Base-by-base conservation (phyloP, 768 basidiomycete species). In the Naematelia aurantialba region DNA sequence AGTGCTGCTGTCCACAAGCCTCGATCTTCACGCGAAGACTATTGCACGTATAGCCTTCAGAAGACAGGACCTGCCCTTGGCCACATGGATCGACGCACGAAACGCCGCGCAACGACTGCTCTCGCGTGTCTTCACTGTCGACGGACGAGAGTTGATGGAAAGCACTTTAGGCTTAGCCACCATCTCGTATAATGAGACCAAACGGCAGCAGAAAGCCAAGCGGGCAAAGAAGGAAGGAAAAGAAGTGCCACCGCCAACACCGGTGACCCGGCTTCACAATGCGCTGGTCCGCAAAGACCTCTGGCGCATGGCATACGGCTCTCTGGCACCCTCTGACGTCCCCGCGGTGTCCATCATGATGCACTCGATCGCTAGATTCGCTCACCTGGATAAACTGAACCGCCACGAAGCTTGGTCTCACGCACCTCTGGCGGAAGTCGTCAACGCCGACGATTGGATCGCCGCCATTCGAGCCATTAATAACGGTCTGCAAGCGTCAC, bases 231-330 rank as follows among this genome's bases (percentile, higher is more conserved):
- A 50, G 52, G 56, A 50, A 53, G 52, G 54, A 45, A 56, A 56
- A 30, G 22, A n/a, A 10, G 44, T 52, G 3, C 42, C 60, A 12
- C 42, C 67, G 8, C 47, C 60, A 5, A 45, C 66, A n/a, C 58
- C 50, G 14, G 53, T 62, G 12, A 52, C 57, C 1, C 59, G 65
- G 0, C 57, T 67, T 59, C 77, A 53, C 62, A 60, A 60, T 14
- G 55, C 72, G 12, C 21, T 62, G 22, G 77, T 87, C 48, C 82
- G 82, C 50, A 80, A 81, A 47, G 82, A 82, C 46, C 75, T 89
- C 29, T 97, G 93, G 93, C 79, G 76, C 53, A 82, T 81, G 63
- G 78, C 84, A 2, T 92, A 88, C 66, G 80, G 83, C 8, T 78
- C 79, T 4, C 72, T 91, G 3, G 81, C 82, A 46, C 80, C 82